phyloP scores from a whole-genome alignment of 2,329 filamentous ascomycete species.

The Pseudogymnoascus sp. region DNA sequence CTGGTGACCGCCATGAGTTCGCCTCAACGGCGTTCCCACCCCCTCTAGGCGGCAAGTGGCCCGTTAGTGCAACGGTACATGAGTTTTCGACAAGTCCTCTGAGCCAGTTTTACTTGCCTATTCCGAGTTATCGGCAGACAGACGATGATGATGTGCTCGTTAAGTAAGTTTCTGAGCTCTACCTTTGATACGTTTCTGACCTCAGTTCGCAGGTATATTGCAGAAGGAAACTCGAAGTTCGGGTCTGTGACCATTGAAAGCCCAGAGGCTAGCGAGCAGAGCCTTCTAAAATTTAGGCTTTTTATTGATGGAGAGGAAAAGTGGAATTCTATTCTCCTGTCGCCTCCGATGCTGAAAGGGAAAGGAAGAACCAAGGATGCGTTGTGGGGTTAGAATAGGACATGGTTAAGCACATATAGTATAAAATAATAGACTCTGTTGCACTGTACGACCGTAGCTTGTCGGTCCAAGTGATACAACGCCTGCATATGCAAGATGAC shows the following conservation, averaged over 20 bases:
- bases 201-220: slow-evolving; percentile 53
- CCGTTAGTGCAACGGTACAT: slow-evolving; percentile 59
- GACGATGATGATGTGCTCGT: slow-evolving; percentile 77
- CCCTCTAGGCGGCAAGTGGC: slow-evolving; percentile 54
- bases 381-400: slow-evolving; percentile 23
- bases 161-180: slow-evolving; percentile 52
- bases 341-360: slow-evolving; percentile 33
- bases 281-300: slow-evolving; percentile 69
- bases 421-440: background rate
- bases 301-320: slow-evolving; percentile 73
- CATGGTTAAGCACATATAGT: background rate
- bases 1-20: slow-evolving; percentile 94
- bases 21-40: slow-evolving; percentile 74
- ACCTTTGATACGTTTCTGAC: background rate
- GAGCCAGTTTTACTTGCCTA: slow-evolving; percentile 87
- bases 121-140: slow-evolving; percentile 73
- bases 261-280: slow-evolving; percentile 55
- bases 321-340: slow-evolving; percentile 59
- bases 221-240: slow-evolving; percentile 83
- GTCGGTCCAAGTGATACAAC: background rate
- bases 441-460: background rate
- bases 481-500: background rate
- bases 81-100: slow-evolving; percentile 90
- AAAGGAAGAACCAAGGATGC: slow-evolving; percentile 24
- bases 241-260: slow-evolving; percentile 73